Evolutionary conservation across 768 basidiomycete genomes (phyloP).

Genomic region (Coprinopsis cinerea): DNA sequence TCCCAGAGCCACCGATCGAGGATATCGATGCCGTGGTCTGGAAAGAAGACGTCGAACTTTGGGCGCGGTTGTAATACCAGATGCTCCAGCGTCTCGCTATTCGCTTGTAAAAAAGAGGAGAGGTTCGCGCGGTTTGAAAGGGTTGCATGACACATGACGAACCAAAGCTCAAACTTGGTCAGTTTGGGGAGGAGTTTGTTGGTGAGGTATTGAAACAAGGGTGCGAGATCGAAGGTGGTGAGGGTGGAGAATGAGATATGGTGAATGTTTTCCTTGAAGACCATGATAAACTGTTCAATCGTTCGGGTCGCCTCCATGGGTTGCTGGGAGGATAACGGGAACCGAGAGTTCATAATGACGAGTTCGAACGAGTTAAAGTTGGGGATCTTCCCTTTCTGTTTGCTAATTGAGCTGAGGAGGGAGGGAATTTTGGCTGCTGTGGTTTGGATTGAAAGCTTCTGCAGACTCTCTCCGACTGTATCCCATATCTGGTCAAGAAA

Average conservation of each 20-base stretch:
- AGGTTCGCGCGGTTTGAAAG: not conserved
- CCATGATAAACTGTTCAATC: not conserved
- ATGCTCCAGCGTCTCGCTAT: constrained; percentile 9
- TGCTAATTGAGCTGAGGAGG: constrained; percentile 14
- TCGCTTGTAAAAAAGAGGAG: constrained; percentile 7
- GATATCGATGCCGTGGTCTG: not conserved
- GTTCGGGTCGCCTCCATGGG: not conserved
- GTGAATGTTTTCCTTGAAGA: not conserved
- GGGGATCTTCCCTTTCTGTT: constrained; percentile 6
- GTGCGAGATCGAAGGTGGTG: constrained; percentile 6
- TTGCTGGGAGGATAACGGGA: not conserved
- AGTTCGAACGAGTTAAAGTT: constrained; percentile 13
- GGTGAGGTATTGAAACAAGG: not conserved
- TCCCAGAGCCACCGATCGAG: not conserved
- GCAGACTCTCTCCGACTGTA: constrained; percentile 16
- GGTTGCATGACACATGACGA: not conserved
- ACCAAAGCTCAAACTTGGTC: constrained; percentile 8
- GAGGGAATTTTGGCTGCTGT: constrained; percentile 18
- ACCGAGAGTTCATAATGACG: constrained; percentile 11
- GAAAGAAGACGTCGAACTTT: constrained; percentile 5
- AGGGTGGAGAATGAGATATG: constrained; percentile 2
- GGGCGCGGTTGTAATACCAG: constrained; percentile 17
- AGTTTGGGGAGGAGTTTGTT: not conserved
- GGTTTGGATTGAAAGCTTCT: constrained; percentile 19
- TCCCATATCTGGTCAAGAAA: constrained; percentile 19